Evolutionary conservation across 345 rosid genomes (phyloP).

Genomic region (Bretschneidera sinensis): DNA sequence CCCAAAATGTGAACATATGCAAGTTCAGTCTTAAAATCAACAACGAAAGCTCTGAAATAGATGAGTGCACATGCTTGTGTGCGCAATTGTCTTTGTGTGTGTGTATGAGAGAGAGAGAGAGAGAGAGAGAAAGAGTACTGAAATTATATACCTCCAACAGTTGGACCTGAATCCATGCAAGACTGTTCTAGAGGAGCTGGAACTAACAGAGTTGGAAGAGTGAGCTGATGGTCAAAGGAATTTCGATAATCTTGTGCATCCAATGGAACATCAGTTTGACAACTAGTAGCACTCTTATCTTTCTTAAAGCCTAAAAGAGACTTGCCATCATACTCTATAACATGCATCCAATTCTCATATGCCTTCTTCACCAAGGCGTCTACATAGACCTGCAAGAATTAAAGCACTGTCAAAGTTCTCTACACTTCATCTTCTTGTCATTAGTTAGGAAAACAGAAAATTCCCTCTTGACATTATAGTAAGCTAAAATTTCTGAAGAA

Average conservation of each 20-base stretch:
- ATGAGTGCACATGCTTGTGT: no score
- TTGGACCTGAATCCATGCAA: constrained; percentile 40
- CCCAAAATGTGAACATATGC: background rate
- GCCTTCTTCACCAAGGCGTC: constrained; percentile 91
- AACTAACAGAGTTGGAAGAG: constrained; percentile 37
- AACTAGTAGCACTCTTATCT: constrained; percentile 29
- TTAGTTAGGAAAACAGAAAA: background rate
- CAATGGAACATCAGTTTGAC: constrained; percentile 26
- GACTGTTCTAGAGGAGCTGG: constrained; percentile 52
- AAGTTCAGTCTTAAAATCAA: no score
- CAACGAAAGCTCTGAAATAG: background rate
- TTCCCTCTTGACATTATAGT: background rate
- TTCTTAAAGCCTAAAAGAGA: constrained; percentile 55
- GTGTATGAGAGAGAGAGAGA: no score
- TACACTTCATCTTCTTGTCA: background rate
- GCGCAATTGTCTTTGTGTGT: no score
- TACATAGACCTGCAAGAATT: constrained; percentile 49
- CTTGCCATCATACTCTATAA: constrained; percentile 81
- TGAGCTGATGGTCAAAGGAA: constrained; percentile 32
- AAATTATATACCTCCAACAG: constrained; percentile 49
- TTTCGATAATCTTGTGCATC: constrained; percentile 35
- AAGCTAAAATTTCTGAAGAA: background rate
- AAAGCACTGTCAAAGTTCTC: constrained; percentile 1
- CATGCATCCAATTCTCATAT: constrained; percentile 92
- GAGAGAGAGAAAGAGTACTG: background rate